Base-by-base conservation (phyloP, 202 grass and related monocot species). In the Setaria viridis region DNA sequence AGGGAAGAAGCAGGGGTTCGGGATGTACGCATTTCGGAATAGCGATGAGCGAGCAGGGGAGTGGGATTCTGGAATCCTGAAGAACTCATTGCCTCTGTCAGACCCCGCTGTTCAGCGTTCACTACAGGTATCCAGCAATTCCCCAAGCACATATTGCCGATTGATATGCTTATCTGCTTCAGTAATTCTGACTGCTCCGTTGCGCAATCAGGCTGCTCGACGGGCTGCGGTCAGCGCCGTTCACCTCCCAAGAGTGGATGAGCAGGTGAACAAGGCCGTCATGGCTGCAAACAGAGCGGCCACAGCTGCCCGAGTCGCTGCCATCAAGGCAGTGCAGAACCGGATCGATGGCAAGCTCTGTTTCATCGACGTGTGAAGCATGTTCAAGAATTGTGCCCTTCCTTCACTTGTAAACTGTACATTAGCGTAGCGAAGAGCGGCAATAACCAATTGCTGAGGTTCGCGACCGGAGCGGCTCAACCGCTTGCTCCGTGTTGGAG, bases 1-100 rank as follows among this genome's bases (percentile, higher is more conserved):
- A 85, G 94, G 94, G 49, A 96, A 92, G 91, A 96, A 96, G 79
- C 94, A 96, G 79, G 94, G 94, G 2, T 88, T 96, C 11, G 94
- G 94, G 47, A 90, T 90, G 91, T 96, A 96, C 70, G 86, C 94
- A 0, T 96, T 96, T 29, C 84, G 89, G 16, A 93, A 91, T 1
- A 89, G 89, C 2, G 91, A 96, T 25, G 85, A 85, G 67, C 83
- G 94, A 71, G 91, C 91, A 0, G 94, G 94, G 21, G 85, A 91
- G 34, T 96, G 94, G 94, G 89, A 94, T 78, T 90, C 87, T 1
- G 91, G 89, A 19, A 83, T 87, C 9, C 90, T 96, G 1, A 91
- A 91, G 63, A 92, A 25, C 53, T 74, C 91, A 8, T 29, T 86
- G 60, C 82, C 85, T 14, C 79, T 84, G 0, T 42, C 63, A 0